Evolutionary conservation across 495 filamentous ascomycete species (phyloP).

Genomic region (Penicillium chermesinum): DNA sequence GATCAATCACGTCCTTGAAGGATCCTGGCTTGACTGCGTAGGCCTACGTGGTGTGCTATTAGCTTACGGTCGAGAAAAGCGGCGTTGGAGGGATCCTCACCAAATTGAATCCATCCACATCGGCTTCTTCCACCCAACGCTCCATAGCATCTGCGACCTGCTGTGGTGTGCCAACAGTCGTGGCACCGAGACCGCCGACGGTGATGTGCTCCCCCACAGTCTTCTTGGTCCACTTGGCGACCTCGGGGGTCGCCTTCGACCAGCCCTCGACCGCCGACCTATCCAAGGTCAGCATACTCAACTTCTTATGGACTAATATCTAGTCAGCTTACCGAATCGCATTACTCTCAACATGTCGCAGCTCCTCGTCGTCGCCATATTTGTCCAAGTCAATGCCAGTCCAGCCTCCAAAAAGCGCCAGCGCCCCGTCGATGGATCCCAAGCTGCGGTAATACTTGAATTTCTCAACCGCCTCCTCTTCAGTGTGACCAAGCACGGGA

Average conservation of each 20-base stretch:
- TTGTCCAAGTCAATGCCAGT: constrained; percentile 51
- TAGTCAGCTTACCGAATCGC: constrained; percentile 45
- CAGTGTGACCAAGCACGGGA: constrained; percentile 47
- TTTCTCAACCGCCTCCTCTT: constrained; percentile 51
- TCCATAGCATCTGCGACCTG: constrained; percentile 59
- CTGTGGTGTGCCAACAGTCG: constrained; percentile 49
- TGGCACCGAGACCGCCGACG: constrained; percentile 54
- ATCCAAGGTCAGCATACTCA: neutral
- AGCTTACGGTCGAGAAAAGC: neutral
- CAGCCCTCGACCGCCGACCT: constrained; percentile 46
- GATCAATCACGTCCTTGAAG: constrained; percentile 58
- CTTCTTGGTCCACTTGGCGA: constrained; percentile 58
- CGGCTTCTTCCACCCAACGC: constrained; percentile 55
- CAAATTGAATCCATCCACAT: constrained; percentile 62
- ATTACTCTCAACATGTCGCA: constrained; percentile 58
- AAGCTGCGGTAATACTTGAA: constrained; percentile 45
- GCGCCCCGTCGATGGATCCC: constrained; percentile 49
- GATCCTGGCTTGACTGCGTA: constrained; percentile 58
- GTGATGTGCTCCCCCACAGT: constrained; percentile 59
- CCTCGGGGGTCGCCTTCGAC: constrained; percentile 40
- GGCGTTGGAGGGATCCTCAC: constrained; percentile 18
- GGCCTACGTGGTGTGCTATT: constrained; percentile 29
- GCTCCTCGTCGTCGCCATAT: constrained; percentile 52
- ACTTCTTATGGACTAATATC: neutral
- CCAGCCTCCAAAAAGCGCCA: constrained; percentile 56